Base-by-base conservation (phyloP, 2,329 filamentous ascomycete genomes). In the Fusarium incarnatum region DNA sequence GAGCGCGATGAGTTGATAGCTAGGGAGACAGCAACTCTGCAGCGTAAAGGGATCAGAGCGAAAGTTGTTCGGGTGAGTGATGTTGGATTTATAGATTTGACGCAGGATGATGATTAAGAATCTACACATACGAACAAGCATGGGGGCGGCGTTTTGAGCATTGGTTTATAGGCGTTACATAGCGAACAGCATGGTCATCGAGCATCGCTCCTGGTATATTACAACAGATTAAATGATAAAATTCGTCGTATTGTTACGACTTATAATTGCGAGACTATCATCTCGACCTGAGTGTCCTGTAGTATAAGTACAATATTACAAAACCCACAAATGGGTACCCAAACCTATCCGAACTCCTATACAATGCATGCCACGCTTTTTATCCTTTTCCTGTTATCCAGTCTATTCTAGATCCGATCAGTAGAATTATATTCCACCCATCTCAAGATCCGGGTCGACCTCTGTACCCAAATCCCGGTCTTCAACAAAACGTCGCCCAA, bases 381-480 rank as follows among this genome's bases (percentile, higher is more conserved):
- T 56, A 53, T 52, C 64, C 41, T 13, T 55, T 42, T 45, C 47
- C 34, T 37, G 25, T 54, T 46, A 34, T 59, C 30, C 22, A 40
- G 25, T 56, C 45, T 49, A 52, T 65, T 37, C 16, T 28, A 52
- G 13, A 25, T 34, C 48, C 22, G 13, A 41, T 41, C 25, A 23
- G 18, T 47, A 25, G 18, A 32, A 28, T 56, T 49, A 71, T 42
- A 60, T 56, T 13, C 72, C 76, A 22, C 71, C 76, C 81, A 83
- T 83, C 56, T 79, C 80, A 74, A 92, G 73, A 69, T 93, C 91
- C 30, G 88, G 87, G 80, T 99, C 96, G 23, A 95, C 79, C 73
- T 91, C 89, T 0, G 87, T 91, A 3, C 95, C 95, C 60, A 99
- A 78, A 80, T 98, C 92, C 44, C 85, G 82, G 7, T 94, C 89